Evolutionary conservation across 2,329 filamentous ascomycete genomes (phyloP).

Genomic region (Epichloe brachyelytri): DNA sequence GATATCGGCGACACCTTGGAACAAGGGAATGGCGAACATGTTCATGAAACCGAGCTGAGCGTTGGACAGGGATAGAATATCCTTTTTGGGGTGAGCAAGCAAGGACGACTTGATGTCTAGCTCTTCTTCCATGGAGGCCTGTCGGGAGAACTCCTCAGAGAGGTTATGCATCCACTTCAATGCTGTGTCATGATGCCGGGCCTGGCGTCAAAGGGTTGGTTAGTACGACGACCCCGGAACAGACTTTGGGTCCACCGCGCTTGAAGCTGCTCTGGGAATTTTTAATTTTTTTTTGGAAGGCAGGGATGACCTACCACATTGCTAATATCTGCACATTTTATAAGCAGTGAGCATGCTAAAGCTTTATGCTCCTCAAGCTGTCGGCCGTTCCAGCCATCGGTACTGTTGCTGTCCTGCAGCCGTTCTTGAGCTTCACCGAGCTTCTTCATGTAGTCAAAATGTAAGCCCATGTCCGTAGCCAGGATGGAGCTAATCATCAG

Average conservation of each 20-base stretch:
- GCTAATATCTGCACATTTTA: conserved; percentile 98
- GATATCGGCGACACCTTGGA: conserved; percentile 75
- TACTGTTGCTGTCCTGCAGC: conserved; percentile 51
- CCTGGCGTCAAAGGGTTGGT: conserved; percentile 34
- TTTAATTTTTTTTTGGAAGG: no score
- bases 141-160: conserved; percentile 89
- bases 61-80: conserved; percentile 68
- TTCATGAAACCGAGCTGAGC: conserved; percentile 96
- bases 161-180: conserved; percentile 83
- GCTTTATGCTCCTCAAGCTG: conserved; percentile 64
- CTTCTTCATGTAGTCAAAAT: conserved; percentile 93
- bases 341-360: conserved; percentile 77
- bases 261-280: no score
- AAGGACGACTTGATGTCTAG: conserved; percentile 79
- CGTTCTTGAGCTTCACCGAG: conserved; percentile 71
- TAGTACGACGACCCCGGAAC: background rate
- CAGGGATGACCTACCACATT: conserved; percentile 62
- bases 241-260: background rate
- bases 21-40: conserved; percentile 84
- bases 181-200: conserved; percentile 70
- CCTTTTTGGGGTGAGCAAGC: conserved; percentile 72
- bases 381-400: conserved; percentile 65
- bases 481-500: conserved; percentile 97
- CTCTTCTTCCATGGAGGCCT: conserved; percentile 82
- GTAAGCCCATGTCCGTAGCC: conserved; percentile 92